Conservation (phyloP, 192 early-diverging fungal species). For the Chytriomyces hyalinus region DNA sequence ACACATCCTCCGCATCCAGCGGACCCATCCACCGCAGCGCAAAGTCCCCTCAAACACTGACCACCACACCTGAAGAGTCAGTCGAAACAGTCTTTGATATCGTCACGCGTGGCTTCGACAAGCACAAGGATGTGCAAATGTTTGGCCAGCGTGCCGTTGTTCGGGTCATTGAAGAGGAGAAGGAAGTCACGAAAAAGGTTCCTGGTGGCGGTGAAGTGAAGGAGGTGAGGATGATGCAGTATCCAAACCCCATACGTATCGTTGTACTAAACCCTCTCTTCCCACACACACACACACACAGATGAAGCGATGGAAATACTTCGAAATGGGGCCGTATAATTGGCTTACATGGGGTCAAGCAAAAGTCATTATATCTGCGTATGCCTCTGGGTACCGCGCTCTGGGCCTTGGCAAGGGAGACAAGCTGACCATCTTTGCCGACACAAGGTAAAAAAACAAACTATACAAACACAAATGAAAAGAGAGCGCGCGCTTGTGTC, state of each 20-base stretch:
- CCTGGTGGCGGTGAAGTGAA: constrained; percentile 59
- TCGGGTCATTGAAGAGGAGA: constrained; percentile 69
- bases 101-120: neutral
- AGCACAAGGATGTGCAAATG: neutral
- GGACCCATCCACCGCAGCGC: neutral
- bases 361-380: constrained; percentile 49
- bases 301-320: constrained; percentile 81
- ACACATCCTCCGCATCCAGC: neutral
- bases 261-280: neutral
- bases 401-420: constrained; percentile 59
- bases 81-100: constrained; percentile 31
- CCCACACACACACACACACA: constrained; percentile 46
- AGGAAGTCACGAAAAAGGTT: constrained; percentile 66
- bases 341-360: constrained; percentile 82
- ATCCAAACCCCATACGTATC: neutral
- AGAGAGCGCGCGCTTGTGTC: too few species aligned
- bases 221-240: constrained; percentile 75
- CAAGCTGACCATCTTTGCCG: constrained; percentile 54
- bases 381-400: constrained; percentile 76
- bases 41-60: neutral
- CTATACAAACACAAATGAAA: too few species aligned
- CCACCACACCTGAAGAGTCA: neutral
- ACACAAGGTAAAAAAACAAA: constrained; percentile 31
- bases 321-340: constrained; percentile 74
- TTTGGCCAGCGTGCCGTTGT: constrained; percentile 7